These are phyloP conservation scores for Botrytis aclada DNA, from an alignment of 2,329 filamentous ascomycete genomes.

Conservation along the genomic window DNA sequence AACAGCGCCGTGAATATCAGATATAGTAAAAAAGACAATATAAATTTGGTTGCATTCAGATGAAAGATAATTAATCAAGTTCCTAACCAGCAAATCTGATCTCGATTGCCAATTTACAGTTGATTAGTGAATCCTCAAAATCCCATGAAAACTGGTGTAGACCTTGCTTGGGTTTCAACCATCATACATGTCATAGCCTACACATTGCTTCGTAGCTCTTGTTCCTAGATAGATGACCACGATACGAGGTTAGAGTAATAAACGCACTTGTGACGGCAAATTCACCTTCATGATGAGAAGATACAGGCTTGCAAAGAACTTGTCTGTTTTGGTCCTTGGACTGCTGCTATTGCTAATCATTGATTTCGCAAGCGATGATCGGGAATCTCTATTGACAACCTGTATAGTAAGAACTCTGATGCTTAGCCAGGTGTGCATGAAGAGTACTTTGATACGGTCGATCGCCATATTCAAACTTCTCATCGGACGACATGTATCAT, in stretches of 20 bases:
- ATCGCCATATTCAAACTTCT: background rate
- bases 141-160: background rate
- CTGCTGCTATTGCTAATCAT: background rate
- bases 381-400: background rate
- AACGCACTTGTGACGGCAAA: background rate
- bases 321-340: background rate
- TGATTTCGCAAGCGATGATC: background rate
- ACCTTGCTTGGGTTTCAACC: background rate
- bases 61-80: background rate
- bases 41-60: background rate
- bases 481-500: background rate
- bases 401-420: too few species aligned
- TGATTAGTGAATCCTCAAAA: background rate
- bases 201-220: background rate
- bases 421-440: background rate
- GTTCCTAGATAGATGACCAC: background rate
- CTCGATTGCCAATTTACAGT: background rate
- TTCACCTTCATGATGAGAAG: background rate
- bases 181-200: background rate
- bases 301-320: background rate
- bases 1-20: background rate
- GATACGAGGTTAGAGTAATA: background rate
- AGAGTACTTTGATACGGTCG: background rate
- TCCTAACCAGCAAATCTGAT: background rate
- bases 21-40: background rate